These are phyloP conservation scores for Eucalyptus virginea DNA, from an alignment of 345 rosid genomes.

Conservation along the genomic window DNA sequence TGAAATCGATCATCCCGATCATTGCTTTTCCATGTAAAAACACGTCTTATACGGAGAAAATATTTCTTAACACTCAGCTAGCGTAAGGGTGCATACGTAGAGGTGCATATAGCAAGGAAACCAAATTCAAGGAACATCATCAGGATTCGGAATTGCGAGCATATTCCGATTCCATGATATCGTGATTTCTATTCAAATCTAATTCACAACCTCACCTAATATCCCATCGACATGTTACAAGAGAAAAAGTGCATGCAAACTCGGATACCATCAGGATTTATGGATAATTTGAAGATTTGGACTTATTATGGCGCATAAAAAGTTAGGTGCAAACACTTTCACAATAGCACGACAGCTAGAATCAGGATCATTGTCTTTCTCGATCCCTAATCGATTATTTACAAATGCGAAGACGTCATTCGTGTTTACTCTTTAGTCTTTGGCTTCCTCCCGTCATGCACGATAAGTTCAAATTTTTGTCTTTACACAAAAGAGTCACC, in stretches of 20 bases:
- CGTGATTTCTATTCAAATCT: neutral
- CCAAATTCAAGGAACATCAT: neutral
- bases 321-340: neutral
- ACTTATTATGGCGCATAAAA: neutral
- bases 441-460: neutral
- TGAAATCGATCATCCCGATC: neutral
- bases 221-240: neutral
- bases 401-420: neutral
- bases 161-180: rapidly evolving
- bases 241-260: rapidly evolving
- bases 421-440: neutral
- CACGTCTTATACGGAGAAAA: neutral
- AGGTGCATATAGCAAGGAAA: neutral
- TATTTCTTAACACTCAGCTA: neutral
- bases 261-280: rapidly evolving
- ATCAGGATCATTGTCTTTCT: neutral
- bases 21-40: neutral
- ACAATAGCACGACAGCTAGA: neutral
- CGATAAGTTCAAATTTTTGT: neutral
- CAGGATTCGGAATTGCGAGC: neutral
- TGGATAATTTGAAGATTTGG: neutral
- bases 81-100: neutral
- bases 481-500: neutral
- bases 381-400: neutral
- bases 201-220: neutral